phyloP scores from a whole-genome alignment of 257 asterid species.

The Ilex asprella region DNA sequence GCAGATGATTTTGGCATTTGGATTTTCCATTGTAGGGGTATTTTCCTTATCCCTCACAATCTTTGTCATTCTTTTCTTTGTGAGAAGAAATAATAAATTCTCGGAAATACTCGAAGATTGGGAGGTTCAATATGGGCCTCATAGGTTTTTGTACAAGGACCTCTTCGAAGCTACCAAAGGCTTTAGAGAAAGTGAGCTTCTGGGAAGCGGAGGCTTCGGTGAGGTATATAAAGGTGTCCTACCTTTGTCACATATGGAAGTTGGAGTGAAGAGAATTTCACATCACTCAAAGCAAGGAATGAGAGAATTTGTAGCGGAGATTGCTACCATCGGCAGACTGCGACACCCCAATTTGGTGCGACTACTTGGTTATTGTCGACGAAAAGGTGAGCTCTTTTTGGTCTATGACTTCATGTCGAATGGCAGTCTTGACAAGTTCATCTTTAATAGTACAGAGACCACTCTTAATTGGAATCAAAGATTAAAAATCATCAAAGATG shows the following conservation, averaged over 20 bases:
- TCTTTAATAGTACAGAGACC: background rate
- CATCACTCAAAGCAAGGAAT: constrained; percentile 23
- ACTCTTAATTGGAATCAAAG: constrained; percentile 20
- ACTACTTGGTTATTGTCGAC: constrained; percentile 22
- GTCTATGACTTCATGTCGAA: constrained; percentile 23
- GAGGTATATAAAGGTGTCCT: constrained; percentile 11
- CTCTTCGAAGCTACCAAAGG: constrained; percentile 21
- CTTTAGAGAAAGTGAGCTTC: constrained; percentile 6
- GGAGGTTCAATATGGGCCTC: constrained; percentile 22
- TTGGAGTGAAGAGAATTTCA: constrained; percentile 19
- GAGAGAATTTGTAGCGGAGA: constrained; percentile 20
- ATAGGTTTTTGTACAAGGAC: constrained; percentile 18
- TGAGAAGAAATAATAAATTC: constrained; percentile 4
- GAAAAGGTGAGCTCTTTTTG: constrained; percentile 18
- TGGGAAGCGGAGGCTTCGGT: constrained; percentile 21
- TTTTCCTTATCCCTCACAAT: background rate
- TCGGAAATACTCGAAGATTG: constrained; percentile 20
- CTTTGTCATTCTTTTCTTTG: background rate
- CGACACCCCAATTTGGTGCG: constrained; percentile 21
- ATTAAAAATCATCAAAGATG: constrained; percentile 22
- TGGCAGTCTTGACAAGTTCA: constrained; percentile 20
- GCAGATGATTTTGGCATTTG: background rate
- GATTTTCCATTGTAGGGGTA: background rate
- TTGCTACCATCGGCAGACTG: constrained; percentile 14
- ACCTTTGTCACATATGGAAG: background rate